These are phyloP conservation scores for Epichloe coenophiala DNA, from an alignment of 2,329 filamentous ascomycete genomes.

Conservation along the genomic window DNA sequence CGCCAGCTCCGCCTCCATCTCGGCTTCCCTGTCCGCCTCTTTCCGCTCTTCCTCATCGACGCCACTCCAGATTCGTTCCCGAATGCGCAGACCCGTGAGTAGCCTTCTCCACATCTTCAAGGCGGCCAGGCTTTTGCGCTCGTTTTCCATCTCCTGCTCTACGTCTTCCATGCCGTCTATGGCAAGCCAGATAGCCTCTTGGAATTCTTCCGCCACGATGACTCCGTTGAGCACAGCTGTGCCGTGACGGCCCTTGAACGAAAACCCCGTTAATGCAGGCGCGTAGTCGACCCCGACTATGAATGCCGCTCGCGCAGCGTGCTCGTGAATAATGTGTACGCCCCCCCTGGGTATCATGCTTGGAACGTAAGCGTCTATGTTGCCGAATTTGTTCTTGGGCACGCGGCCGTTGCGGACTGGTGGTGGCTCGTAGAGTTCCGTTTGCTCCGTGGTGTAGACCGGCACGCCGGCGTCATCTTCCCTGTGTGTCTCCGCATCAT, in stretches of 20 bases:
- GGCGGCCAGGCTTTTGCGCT: constrained; percentile 60
- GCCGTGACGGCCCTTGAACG: constrained; percentile 73
- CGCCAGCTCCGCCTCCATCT: constrained; percentile 21
- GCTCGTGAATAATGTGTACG: constrained; percentile 48
- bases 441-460: constrained; percentile 49
- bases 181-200: constrained; percentile 57
- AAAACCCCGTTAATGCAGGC: constrained; percentile 80
- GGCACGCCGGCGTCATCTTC: constrained; percentile 33
- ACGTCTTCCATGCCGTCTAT: constrained; percentile 55
- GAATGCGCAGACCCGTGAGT: constrained; percentile 62
- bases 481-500: constrained; percentile 14
- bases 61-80: constrained; percentile 55
- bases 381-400: constrained; percentile 86
- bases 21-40: constrained; percentile 22
- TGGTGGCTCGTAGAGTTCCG: constrained; percentile 60
- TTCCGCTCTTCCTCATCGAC: constrained; percentile 34
- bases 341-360: constrained; percentile 78
- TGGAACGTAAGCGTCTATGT: constrained; percentile 84
- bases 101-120: constrained; percentile 57
- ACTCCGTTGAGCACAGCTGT: constrained; percentile 71
- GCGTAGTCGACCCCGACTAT: constrained; percentile 73
- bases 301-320: constrained; percentile 58
- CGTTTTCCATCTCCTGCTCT: constrained; percentile 47
- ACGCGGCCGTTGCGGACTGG: constrained; percentile 62
- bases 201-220: constrained; percentile 59